Percentiles rank a stretch among this genome's conserved stretches.
These are phyloP conservation scores for Geotrichum histeridarum DNA, from an alignment of 1,139 yeast species.

Conservation along the genomic window DNA sequence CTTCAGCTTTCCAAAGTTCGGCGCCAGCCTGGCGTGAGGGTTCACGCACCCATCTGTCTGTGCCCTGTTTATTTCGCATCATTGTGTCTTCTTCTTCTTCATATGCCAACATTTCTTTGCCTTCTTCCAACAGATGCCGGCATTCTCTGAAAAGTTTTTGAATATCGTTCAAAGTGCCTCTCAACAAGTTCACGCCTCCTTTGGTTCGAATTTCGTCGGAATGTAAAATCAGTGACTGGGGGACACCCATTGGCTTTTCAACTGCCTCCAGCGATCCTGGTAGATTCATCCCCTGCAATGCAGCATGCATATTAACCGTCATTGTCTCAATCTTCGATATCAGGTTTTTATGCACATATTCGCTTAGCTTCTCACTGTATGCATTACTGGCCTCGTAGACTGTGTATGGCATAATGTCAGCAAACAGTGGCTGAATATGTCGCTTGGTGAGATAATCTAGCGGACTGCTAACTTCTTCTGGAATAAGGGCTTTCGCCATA, in stretches of 20 bases:
- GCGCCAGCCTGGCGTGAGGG: constrained; percentile 28
- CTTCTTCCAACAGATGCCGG: constrained; percentile 42
- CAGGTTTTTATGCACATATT: constrained; percentile 49
- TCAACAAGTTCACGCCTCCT: constrained; percentile 51
- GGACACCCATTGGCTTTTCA: constrained; percentile 59
- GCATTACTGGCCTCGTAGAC: constrained; percentile 66
- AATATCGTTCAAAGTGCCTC: constrained; percentile 46
- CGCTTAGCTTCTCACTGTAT: constrained; percentile 60
- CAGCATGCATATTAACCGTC: constrained; percentile 44
- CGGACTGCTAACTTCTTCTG: constrained; percentile 36
- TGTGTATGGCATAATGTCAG: constrained; percentile 57
- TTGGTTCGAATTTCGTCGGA: constrained; percentile 49
- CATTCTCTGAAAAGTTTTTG: constrained; percentile 43
- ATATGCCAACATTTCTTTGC: constrained; percentile 44
- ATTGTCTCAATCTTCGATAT: constrained; percentile 50
- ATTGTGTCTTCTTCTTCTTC: constrained; percentile 56
- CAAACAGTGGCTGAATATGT: constrained; percentile 41
- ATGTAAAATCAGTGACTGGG: constrained; percentile 52
- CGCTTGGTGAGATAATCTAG: constrained; percentile 22
- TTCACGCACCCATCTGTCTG: constrained; percentile 44
- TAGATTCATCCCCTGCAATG: constrained; percentile 35
- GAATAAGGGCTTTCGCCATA: constrained; percentile 51
- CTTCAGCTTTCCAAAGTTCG: constrained; percentile 41
- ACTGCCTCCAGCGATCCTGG: constrained; percentile 63
- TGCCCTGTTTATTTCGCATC: constrained; percentile 47